Conservation (phyloP, 1,284 basidiomycete species). For the Ceratorhiza oryzae-sativae region DNA sequence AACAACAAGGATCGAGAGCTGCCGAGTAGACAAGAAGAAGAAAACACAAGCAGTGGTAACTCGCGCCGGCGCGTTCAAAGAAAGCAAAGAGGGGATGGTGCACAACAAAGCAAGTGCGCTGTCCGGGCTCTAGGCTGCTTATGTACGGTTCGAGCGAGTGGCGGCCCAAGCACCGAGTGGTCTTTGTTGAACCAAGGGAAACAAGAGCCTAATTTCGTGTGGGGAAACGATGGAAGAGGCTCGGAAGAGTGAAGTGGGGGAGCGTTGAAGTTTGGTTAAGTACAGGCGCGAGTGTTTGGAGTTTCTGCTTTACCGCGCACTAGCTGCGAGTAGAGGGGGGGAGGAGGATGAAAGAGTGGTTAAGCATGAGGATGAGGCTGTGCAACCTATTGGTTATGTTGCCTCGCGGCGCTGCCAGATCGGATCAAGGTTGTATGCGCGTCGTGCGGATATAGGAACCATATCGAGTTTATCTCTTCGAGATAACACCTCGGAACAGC, state of each 20-base stretch:
- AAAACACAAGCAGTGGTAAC: slow-evolving; percentile 18
- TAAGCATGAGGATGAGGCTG: slow-evolving; percentile 39
- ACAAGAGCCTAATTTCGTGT: slow-evolving; percentile 19
- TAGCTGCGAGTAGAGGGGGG: slow-evolving; percentile 21
- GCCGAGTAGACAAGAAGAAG: slow-evolving; percentile 23
- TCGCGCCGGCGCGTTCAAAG: slow-evolving; percentile 38
- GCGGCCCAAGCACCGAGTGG: slow-evolving; percentile 28
- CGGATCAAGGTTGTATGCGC: slow-evolving; percentile 35
- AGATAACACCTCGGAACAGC: not conserved
- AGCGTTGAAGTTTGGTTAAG: slow-evolving; percentile 13
- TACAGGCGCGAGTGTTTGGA: slow-evolving; percentile 23
- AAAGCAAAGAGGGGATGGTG: slow-evolving; percentile 2
- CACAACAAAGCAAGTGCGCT: slow-evolving; percentile 12
- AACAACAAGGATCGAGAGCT: slow-evolving; percentile 25
- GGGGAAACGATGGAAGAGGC: slow-evolving; percentile 24
- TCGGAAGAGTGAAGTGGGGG: slow-evolving; percentile 12
- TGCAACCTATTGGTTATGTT: slow-evolving; percentile 32
- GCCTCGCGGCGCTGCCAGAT: slow-evolving; percentile 34
- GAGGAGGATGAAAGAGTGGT: slow-evolving; percentile 25
- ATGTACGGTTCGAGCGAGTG: slow-evolving; percentile 20
- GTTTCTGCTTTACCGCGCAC: slow-evolving; percentile 28
- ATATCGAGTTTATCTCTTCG: not conserved
- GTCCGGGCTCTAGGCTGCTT: slow-evolving; percentile 22
- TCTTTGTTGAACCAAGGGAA: slow-evolving; percentile 38
- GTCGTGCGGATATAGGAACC: not conserved